Conservation (phyloP, 2,329 filamentous ascomycete genomes). For the Ophidiomyces ophidiicola region DNA sequence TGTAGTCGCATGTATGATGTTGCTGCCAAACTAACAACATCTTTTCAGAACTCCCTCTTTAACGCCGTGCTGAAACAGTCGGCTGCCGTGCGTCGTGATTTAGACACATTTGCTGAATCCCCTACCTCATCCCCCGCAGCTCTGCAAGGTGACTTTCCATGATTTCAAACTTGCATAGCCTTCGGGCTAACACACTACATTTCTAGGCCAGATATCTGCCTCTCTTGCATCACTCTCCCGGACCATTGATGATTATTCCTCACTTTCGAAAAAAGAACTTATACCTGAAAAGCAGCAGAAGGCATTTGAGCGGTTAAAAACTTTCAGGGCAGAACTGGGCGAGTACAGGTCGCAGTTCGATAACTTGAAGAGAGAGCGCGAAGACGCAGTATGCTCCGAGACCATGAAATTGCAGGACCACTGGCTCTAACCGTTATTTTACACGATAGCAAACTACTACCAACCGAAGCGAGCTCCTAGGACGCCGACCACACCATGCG, state of each 20-base stretch:
- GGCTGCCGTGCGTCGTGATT: constrained; percentile 63
- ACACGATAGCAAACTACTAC: constrained; percentile 43
- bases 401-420: no score
- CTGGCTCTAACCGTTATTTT: no score
- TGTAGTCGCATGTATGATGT: no score
- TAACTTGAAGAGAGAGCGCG: constrained; percentile 60
- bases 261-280: constrained; percentile 74
- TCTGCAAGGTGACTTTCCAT: constrained; percentile 41
- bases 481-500: constrained; percentile 64
- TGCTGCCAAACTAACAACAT: constrained; percentile 13
- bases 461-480: constrained; percentile 71
- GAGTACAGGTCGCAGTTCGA: constrained; percentile 72
- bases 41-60: constrained; percentile 61
- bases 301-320: constrained; percentile 70
- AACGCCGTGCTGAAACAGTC: constrained; percentile 78
- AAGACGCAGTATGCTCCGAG: constrained; percentile 59
- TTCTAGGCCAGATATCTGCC: constrained; percentile 58
- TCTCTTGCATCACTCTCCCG: constrained; percentile 72
- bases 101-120: constrained; percentile 55
- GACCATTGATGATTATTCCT: constrained; percentile 83
- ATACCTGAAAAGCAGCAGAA: constrained; percentile 87
- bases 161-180: background rate
- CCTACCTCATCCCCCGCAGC: constrained; percentile 47
- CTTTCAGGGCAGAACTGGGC: constrained; percentile 68
- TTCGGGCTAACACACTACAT: background rate